Percentiles rank a stretch among this genome's conserved stretches.
Conservation (phyloP, 106 monocot genomes). For the Chionographis japonica region DNA sequence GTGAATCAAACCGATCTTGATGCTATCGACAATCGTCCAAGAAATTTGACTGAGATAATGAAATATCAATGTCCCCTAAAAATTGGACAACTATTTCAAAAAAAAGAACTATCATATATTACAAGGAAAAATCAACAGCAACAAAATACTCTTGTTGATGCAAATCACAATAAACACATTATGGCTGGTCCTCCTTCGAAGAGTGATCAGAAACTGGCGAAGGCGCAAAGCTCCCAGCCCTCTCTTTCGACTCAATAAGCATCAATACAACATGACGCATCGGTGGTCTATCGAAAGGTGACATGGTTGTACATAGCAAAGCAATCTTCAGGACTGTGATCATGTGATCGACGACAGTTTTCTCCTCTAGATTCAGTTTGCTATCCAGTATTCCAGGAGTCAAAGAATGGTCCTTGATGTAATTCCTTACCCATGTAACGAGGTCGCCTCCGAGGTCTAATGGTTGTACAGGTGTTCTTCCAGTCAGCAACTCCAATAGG, state of each 20-base stretch:
- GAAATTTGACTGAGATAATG: no score
- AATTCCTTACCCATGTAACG: conserved; percentile 81
- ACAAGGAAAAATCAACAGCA: conserved; percentile 12
- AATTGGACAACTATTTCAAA: no score
- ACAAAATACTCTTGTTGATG: conserved; percentile 14
- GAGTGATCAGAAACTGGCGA: conserved; percentile 54
- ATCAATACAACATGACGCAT: conserved; percentile 87
- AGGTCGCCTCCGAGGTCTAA: conserved; percentile 89
- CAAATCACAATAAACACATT: conserved; percentile 23
- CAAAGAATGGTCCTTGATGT: conserved; percentile 53
- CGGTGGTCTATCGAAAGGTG: conserved; percentile 81
- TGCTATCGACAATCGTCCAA: no score
- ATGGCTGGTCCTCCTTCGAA: conserved; percentile 40
- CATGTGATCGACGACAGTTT: conserved; percentile 60
- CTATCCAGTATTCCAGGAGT: conserved; percentile 51
- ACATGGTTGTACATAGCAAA: conserved; percentile 75
- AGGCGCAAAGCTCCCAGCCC: conserved; percentile 37
- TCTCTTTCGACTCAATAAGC: conserved; percentile 86
- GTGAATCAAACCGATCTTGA: no score
- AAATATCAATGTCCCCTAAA: no score
- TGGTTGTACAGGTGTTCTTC: conserved; percentile 85
- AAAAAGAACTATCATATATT: background rate
- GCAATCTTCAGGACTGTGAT: conserved; percentile 88
- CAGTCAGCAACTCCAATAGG: conserved; percentile 82
- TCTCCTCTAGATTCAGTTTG: conserved; percentile 49